Base-by-base conservation (phyloP, 148 eudicot species). In the Chenopodium album region DNA sequence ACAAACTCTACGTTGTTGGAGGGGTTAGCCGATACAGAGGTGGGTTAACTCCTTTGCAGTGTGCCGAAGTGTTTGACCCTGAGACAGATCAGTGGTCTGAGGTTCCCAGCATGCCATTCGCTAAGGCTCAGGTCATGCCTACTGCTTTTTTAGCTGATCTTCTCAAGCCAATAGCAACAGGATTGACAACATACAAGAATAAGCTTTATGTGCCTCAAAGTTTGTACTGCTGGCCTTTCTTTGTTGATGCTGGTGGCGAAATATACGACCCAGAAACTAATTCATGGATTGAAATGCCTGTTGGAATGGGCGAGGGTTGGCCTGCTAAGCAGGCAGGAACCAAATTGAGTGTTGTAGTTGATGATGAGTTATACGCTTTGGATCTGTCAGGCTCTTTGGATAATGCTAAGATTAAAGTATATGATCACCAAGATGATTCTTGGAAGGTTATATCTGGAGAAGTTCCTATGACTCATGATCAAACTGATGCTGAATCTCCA, bases 291-390 rank as follows among this genome's bases (percentile, higher is more conserved):
- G 98, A 97, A 87, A 97, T 97, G 98, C 99, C 99, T 8, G 76
- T 20, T 66, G 99, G 99, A 71, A 94, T 97, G 99, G 98, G 99
- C 29, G 99, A 94, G 76, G 97, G 94, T 70, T 97, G 99, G 99
- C 99, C 99, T 20, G 96, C 99, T 60, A 92, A 88, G 88, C 99
- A 97, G 76, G 99, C 98, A 20, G 99, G 96, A 68, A 92, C 97
- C n/a, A 97, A 97, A 78, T 71, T 92, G 75, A 94, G 97, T 84
- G 92, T 86, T 14, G 89, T 90, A 11, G 97, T 94, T 41, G 94
- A 92, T 31, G 96, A 85, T 54, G 94, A 94, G 46, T 82, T 97
- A 73, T 97, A 92, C 37, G 95, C 99, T 20, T 78, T 97, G 70
- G 99, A 97, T 73, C 93, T 94, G 73, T 92, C 97, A 20, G 90